These are phyloP conservation scores for Aphanomyces cochlioides DNA, from an alignment of 352 stramenopile genomes.

Conservation along the genomic window DNA sequence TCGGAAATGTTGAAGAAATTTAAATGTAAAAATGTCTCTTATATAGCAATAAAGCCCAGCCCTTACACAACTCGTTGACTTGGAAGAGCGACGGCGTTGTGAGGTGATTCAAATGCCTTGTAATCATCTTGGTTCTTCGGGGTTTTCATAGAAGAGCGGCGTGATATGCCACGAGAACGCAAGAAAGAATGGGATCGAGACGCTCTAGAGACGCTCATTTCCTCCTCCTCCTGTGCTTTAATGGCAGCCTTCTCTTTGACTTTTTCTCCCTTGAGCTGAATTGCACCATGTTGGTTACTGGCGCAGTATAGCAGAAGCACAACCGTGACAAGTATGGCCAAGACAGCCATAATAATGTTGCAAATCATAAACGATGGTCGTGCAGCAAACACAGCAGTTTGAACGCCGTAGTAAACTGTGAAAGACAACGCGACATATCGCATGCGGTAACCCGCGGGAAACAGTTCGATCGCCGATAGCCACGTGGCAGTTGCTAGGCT, in stretches of 20 bases:
- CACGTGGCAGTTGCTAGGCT: constrained; percentile 75
- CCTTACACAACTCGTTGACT: background rate
- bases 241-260: constrained; percentile 54
- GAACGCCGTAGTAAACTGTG: constrained; percentile 64
- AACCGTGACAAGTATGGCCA: constrained; percentile 66
- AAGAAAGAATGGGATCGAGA: constrained; percentile 80
- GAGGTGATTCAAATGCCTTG: constrained; percentile 76
- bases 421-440: constrained; percentile 74
- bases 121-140: constrained; percentile 64
- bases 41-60: background rate
- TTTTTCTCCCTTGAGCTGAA: constrained; percentile 84
- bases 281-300: constrained; percentile 76
- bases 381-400: constrained; percentile 58
- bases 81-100: background rate
- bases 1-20: background rate
- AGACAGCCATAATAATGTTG: constrained; percentile 68
- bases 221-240: constrained; percentile 40
- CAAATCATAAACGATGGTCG: constrained; percentile 67
- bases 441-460: constrained; percentile 69
- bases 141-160: constrained; percentile 52
- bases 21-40: constrained; percentile 1
- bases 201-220: constrained; percentile 46
- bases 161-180: constrained; percentile 57
- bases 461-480: constrained; percentile 81
- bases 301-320: constrained; percentile 74